Conservation (phyloP, 257 asterid species). For the Penstemon eatonii region DNA sequence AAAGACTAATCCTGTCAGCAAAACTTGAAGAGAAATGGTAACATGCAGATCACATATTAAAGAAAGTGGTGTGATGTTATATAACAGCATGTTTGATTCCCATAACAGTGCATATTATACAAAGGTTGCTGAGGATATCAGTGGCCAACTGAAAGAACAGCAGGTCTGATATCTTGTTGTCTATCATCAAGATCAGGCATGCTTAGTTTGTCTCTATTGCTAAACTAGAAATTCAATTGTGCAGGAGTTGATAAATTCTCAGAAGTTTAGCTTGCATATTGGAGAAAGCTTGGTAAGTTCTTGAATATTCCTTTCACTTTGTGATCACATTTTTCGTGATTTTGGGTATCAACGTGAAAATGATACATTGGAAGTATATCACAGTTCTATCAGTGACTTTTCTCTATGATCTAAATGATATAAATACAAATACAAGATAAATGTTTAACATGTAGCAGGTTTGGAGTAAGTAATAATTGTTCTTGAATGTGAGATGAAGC, state of each 20-base stretch:
- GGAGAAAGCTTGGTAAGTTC: conserved; percentile 48
- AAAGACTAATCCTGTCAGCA: conserved; percentile 49
- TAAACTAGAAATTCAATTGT: conserved; percentile 24
- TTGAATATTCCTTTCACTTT: conserved; percentile 5
- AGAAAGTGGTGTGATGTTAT: conserved; percentile 23
- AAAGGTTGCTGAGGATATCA: conserved; percentile 47
- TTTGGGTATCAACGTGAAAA: conserved; percentile 12
- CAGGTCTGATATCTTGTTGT: conserved; percentile 54
- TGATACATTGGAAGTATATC: conserved; percentile 17
- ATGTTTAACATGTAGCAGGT: conserved; percentile 4
- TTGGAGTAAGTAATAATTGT: conserved; percentile 3
- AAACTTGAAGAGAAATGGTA: conserved; percentile 72
- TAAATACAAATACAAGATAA: neutral
- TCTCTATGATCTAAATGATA: conserved; percentile 12
- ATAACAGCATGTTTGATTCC: conserved; percentile 28
- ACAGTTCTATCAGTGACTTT: neutral
- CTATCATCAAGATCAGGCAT: conserved; percentile 23
- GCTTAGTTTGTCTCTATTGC: conserved; percentile 25
- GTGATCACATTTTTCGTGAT: neutral
- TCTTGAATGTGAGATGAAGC: conserved; percentile 12
- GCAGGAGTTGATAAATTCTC: conserved; percentile 57
- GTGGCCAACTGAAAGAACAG: conserved; percentile 48
- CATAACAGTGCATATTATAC: conserved; percentile 50
- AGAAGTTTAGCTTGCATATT: conserved; percentile 34
- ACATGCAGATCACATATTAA: conserved; percentile 25